These are phyloP conservation scores for Penicillium sp. DNA, from an alignment of 2,329 filamentous ascomycete genomes.

Conservation along the genomic window DNA sequence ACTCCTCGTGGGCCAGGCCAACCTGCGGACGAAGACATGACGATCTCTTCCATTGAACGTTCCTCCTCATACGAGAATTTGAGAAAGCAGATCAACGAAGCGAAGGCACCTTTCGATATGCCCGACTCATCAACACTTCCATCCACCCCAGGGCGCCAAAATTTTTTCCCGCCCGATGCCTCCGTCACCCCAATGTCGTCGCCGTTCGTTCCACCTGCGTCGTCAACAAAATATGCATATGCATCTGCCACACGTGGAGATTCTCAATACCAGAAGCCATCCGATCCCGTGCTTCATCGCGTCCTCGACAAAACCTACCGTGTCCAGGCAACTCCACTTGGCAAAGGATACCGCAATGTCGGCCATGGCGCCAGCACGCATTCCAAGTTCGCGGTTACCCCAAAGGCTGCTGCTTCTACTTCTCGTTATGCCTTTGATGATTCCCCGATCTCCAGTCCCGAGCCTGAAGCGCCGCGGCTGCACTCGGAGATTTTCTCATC, in stretches of 20 bases:
- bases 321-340: slow-evolving; percentile 87
- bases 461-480: slow-evolving; percentile 79
- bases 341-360: slow-evolving; percentile 48
- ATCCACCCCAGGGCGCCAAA: slow-evolving; percentile 44
- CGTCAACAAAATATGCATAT: slow-evolving; percentile 47
- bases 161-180: slow-evolving; percentile 44
- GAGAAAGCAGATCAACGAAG: slow-evolving; percentile 67
- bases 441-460: slow-evolving; percentile 74
- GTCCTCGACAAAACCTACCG: slow-evolving; percentile 97
- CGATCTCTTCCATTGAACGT: slow-evolving; percentile 58
- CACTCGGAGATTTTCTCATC: slow-evolving; percentile 86
- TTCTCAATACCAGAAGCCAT: slow-evolving; percentile 45
- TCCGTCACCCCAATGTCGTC: slow-evolving; percentile 67
- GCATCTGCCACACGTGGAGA: slow-evolving; percentile 46
- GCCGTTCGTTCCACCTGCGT: slow-evolving; percentile 60
- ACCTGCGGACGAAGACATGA: slow-evolving; percentile 45
- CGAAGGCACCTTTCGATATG: slow-evolving; percentile 44
- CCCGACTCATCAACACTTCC: slow-evolving; percentile 44
- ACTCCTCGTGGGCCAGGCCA: slow-evolving; percentile 50
- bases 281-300: slow-evolving; percentile 82
- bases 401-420: slow-evolving; percentile 36
- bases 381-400: slow-evolving; percentile 43
- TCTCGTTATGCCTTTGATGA: slow-evolving; percentile 42
- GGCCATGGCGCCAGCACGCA: slow-evolving; percentile 31
- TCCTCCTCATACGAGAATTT: slow-evolving; percentile 79